Conservation (phyloP, 768 basidiomycete genomes). For the Russula brevipes region DNA sequence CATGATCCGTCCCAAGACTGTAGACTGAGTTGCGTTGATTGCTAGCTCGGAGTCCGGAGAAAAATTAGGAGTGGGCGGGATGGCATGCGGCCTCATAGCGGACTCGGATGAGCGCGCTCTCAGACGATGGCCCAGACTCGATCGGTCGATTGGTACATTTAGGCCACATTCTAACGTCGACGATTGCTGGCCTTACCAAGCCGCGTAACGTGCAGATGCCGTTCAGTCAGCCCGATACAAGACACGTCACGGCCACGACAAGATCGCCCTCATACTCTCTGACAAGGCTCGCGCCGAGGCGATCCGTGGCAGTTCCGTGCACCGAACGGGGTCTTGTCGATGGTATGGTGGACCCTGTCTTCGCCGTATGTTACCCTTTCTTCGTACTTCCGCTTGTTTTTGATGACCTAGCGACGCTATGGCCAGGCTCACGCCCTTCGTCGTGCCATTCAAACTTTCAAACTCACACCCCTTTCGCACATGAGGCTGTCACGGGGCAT, state of each 20-base stretch:
- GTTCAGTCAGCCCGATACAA: conserved; percentile 88
- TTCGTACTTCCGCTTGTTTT: background rate
- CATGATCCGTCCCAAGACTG: too few species aligned
- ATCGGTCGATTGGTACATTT: conserved; percentile 63
- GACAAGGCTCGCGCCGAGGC: conserved; percentile 87
- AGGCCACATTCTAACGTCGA: background rate
- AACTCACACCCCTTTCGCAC: conserved; percentile 65
- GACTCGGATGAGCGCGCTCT: conserved; percentile 83
- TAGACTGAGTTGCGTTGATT: too few species aligned
- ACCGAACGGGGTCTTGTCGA: conserved; percentile 62
- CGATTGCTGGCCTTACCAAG: conserved; percentile 53
- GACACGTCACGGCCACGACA: conserved; percentile 83
- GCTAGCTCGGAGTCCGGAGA: too few species aligned
- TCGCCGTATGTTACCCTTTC: conserved; percentile 39
- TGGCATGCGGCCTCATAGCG: conserved; percentile 41
- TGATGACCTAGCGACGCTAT: conserved; percentile 11
- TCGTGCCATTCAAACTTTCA: conserved; percentile 60
- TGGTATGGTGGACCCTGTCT: conserved; percentile 50
- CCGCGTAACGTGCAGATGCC: conserved; percentile 89
- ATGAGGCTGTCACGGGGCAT: conserved; percentile 71
- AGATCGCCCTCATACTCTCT: conserved; percentile 88
- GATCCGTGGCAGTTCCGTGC: too few species aligned
- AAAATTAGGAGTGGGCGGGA: too few species aligned
- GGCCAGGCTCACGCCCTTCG: conserved; percentile 46
- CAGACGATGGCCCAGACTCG: conserved; percentile 81